phyloP scores from a whole-genome alignment of 2,329 filamentous ascomycete species.

The Aaosphaeria pasadenensis region DNA sequence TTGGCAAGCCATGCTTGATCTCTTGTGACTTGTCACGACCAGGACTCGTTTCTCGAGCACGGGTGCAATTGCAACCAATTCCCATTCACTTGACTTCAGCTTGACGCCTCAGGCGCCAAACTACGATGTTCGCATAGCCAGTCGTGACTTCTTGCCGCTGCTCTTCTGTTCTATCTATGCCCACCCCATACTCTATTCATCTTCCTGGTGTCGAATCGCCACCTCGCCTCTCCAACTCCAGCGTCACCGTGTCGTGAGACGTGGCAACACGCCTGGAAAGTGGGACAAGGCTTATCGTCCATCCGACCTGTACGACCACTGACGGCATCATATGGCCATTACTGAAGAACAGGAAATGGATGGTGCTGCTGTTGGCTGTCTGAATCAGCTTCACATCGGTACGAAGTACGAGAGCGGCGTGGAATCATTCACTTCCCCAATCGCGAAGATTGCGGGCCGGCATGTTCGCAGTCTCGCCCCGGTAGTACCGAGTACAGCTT shows the following conservation, averaged over 20 bases:
- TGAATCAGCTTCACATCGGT: too few species aligned
- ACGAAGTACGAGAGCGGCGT: too few species aligned
- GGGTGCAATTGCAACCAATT: too few species aligned
- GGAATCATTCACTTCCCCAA: too few species aligned
- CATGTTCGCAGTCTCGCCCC: conserved; percentile 1
- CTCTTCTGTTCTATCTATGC: too few species aligned
- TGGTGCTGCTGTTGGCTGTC: too few species aligned
- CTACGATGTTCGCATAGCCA: conserved; percentile 30
- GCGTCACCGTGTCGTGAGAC: conserved; percentile 17
- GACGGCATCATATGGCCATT: conserved; percentile 20
- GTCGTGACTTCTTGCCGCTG: conserved; percentile 11
- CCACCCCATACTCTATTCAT: too few species aligned
- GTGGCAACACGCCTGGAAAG: conserved; percentile 16
- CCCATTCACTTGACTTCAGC: conserved; percentile 7
- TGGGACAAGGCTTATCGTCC: conserved; percentile 12
- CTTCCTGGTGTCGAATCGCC: too few species aligned
- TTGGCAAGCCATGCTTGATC: conserved; percentile 13
- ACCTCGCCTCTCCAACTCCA: too few species aligned
- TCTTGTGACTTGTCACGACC: too few species aligned
- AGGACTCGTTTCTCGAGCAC: too few species aligned
- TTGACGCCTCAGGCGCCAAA: conserved; percentile 33
- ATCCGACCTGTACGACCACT: conserved; percentile 23
- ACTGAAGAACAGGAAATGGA: too few species aligned
- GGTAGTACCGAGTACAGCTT: background rate
- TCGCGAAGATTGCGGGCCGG: conserved; percentile 1